phyloP scores from a whole-genome alignment of 495 filamentous ascomycete genomes.

The Pyrenula massariospora region DNA sequence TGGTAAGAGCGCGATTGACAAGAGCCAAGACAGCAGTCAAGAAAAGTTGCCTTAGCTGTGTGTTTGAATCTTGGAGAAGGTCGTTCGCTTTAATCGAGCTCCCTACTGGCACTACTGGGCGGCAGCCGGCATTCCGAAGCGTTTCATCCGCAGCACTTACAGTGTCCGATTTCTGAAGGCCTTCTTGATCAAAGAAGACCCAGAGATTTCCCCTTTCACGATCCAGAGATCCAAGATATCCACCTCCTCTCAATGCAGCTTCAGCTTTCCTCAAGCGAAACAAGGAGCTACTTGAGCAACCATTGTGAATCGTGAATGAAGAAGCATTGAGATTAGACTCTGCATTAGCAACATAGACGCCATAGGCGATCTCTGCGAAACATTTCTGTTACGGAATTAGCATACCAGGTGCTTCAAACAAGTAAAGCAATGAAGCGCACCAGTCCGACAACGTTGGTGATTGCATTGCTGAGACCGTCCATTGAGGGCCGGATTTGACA shows the following conservation, averaged over 20 bases:
- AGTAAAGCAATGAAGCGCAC: constrained; percentile 10
- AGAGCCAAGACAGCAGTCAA: background rate
- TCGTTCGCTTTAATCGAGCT: background rate
- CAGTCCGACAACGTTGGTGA: constrained; percentile 34
- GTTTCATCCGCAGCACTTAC: background rate
- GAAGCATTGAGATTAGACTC: background rate
- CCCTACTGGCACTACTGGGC: background rate
- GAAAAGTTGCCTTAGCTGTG: background rate
- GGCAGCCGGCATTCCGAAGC: background rate
- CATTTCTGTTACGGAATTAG: constrained; percentile 21
- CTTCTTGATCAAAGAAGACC: background rate
- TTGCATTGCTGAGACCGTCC: constrained; percentile 35
- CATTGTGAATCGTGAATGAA: background rate
- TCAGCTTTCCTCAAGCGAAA: background rate
- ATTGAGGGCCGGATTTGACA: constrained; percentile 9
- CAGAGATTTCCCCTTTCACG: background rate
- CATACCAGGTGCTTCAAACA: too few species aligned
- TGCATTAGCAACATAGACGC: background rate
- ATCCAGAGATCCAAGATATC: background rate
- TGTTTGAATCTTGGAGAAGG: background rate
- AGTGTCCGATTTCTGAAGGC: background rate
- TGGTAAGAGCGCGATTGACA: background rate
- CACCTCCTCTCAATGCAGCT: background rate
- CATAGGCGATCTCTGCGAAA: constrained; percentile 26
- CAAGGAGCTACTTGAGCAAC: background rate